phyloP scores from a whole-genome alignment of 768 basidiomycete genomes.

The Boletus sp. region DNA sequence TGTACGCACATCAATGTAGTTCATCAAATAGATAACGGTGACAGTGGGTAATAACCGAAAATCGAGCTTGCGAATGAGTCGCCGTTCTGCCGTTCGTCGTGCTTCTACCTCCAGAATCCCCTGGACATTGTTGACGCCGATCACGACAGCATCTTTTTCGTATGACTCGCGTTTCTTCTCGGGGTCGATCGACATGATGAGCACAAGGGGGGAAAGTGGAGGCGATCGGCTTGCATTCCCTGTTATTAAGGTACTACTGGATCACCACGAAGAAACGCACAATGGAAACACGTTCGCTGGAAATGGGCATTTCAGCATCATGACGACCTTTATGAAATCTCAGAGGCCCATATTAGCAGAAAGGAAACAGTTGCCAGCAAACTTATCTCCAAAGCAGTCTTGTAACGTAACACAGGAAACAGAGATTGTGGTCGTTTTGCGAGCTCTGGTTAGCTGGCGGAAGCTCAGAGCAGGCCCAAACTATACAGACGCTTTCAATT shows the following conservation, averaged over 20 bases:
- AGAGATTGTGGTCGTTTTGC: no score
- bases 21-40: constrained; percentile 61
- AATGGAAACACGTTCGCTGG: not conserved
- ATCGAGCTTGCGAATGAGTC: constrained; percentile 57
- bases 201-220: not conserved
- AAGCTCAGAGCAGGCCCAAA: no score
- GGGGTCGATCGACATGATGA: constrained; percentile 11
- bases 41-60: constrained; percentile 55
- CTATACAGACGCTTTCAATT: no score
- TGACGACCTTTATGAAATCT: not conserved
- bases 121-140: not conserved
- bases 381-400: no score
- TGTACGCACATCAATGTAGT: constrained; percentile 58
- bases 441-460: no score
- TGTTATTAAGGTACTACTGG: no score
- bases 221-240: not conserved
- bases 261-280: no score
- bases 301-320: not conserved
- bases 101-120: constrained; percentile 3
- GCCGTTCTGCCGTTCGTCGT: constrained; percentile 15
- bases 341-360: not conserved
- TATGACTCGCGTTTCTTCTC: constrained; percentile 16
- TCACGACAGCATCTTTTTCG: not conserved
- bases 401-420: no score
- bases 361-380: not conserved